phyloP scores from a whole-genome alignment of 345 rosid genomes.

The Gynandropsis gynandra region DNA sequence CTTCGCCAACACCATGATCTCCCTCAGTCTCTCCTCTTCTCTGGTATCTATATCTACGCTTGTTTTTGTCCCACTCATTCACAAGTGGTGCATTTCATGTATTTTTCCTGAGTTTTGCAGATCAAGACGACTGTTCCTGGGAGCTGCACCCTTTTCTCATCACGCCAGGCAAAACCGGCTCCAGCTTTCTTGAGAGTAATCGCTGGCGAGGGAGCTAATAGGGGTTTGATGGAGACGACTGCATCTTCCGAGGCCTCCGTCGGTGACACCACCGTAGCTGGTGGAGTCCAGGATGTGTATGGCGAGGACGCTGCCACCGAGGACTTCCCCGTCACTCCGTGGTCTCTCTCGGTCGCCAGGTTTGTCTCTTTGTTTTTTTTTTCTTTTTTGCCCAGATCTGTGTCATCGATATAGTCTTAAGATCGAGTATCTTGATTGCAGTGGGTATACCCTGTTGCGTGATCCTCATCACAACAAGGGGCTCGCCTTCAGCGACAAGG shows the following conservation, averaged over 20 bases:
- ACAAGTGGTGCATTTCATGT: constrained; percentile 5
- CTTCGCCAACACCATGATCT: constrained; percentile 34
- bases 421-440: constrained; percentile 24
- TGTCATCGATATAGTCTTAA: not conserved
- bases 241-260: constrained; percentile 33
- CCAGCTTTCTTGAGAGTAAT: constrained; percentile 37
- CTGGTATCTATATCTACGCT: constrained; percentile 35
- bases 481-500: constrained; percentile 74
- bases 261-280: constrained; percentile 38
- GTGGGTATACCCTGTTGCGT: constrained; percentile 90
- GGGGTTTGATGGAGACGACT: constrained; percentile 40
- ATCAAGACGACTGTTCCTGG: constrained; percentile 39
- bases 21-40: constrained; percentile 39
- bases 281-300: constrained; percentile 55
- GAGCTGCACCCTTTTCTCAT: constrained; percentile 32
- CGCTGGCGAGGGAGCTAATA: constrained; percentile 32
- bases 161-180: constrained; percentile 27
- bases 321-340: constrained; percentile 75
- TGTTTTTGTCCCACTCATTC: not conserved
- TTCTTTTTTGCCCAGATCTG: not conserved
- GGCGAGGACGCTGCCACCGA: constrained; percentile 67
- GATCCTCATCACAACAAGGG: constrained; percentile 98
- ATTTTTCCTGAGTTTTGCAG: constrained; percentile 28
- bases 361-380: constrained; percentile 10
- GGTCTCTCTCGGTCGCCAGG: constrained; percentile 85